Evolutionary conservation across 1,284 basidiomycete genomes (phyloP).

Genomic region (Trichosporon sp.): DNA sequence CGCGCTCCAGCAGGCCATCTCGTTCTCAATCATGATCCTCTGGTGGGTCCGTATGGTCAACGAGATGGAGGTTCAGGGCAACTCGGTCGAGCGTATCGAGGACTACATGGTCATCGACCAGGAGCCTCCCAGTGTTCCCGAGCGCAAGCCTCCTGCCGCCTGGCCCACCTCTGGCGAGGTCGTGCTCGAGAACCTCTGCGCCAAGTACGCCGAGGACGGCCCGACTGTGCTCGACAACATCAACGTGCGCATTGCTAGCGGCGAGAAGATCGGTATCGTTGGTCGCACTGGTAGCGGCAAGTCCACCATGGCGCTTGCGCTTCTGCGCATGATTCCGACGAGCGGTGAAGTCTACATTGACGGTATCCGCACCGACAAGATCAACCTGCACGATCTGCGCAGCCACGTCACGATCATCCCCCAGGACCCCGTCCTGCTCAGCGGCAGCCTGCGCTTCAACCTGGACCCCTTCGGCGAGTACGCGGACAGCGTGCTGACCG

Average conservation of each 20-base stretch:
- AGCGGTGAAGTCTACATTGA: constrained; percentile 61
- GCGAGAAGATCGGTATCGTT: constrained; percentile 66
- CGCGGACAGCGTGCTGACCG: constrained; percentile 66
- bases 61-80: constrained; percentile 58
- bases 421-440: constrained; percentile 67
- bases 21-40: constrained; percentile 52
- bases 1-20: constrained; percentile 55
- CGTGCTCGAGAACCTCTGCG: constrained; percentile 62
- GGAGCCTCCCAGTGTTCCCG: constrained; percentile 62
- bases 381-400: constrained; percentile 68
- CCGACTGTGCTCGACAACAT: constrained; percentile 63
- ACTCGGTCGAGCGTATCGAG: constrained; percentile 70
- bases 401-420: constrained; percentile 63
- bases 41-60: constrained; percentile 53
- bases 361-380: constrained; percentile 52
- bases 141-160: constrained; percentile 69
- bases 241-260: constrained; percentile 63
- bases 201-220: constrained; percentile 57
- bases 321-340: constrained; percentile 62
- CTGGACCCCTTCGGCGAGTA: constrained; percentile 72
- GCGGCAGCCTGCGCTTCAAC: constrained; percentile 77
- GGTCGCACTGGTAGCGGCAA: constrained; percentile 77
- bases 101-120: constrained; percentile 72
- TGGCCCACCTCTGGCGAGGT: constrained; percentile 76
- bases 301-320: constrained; percentile 58